These are phyloP conservation scores for Chrysoporthe cubensis DNA, from an alignment of 2,329 filamentous ascomycete genomes.

Conservation along the genomic window DNA sequence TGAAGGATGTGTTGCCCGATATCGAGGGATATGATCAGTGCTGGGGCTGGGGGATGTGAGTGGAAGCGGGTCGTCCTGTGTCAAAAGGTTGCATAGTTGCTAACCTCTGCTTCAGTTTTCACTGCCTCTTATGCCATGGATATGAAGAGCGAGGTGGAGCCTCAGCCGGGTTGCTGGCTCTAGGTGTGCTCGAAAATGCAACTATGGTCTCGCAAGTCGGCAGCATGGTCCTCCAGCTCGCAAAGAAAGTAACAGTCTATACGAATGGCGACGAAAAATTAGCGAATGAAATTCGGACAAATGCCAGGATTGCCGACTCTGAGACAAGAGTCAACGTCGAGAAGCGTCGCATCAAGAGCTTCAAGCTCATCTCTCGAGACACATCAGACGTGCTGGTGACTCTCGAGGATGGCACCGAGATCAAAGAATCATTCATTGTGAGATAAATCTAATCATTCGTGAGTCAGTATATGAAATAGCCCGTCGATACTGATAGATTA, in stretches of 20 bases:
- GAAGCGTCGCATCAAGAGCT: constrained; percentile 21
- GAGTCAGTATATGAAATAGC: background rate
- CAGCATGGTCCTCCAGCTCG: constrained; percentile 18
- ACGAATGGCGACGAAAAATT: constrained; percentile 22
- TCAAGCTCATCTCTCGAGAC: constrained; percentile 18
- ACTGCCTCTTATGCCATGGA: constrained; percentile 62
- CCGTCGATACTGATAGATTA: background rate
- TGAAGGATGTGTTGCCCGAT: constrained; percentile 53
- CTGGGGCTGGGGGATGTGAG: constrained; percentile 57
- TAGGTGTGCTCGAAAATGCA: background rate
- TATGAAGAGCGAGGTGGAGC: constrained; percentile 57
- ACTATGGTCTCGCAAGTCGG: constrained; percentile 10
- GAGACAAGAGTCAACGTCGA: constrained; percentile 22
- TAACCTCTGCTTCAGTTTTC: background rate
- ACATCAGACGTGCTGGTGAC: constrained; percentile 23
- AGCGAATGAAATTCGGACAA: constrained; percentile 1
- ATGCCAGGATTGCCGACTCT: constrained; percentile 13
- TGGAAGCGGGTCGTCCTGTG: background rate
- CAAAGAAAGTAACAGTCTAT: constrained; percentile 25
- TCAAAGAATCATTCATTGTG: constrained; percentile 21
- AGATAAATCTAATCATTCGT: background rate
- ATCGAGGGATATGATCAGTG: constrained; percentile 59
- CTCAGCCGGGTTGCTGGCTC: constrained; percentile 45
- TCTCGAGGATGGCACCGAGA: constrained; percentile 24
- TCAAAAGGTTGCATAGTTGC: background rate